A percentile compares a stretch with the other conserved stretches of the same genome.
Evolutionary conservation across 2,329 filamentous ascomycete species (phyloP).

Genomic region (Amauroascus niger): DNA sequence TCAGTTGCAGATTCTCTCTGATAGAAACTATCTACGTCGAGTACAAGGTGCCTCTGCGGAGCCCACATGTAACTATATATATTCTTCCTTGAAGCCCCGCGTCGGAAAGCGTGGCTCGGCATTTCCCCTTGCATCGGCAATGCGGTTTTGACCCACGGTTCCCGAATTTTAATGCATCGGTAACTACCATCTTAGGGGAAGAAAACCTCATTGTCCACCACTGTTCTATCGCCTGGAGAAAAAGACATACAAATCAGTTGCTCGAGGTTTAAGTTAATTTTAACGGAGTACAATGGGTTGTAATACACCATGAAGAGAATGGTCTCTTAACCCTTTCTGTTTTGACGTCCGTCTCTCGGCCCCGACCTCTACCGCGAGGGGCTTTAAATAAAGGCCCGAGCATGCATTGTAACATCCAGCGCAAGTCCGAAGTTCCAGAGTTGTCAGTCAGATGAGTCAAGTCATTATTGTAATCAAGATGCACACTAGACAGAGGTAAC

Average conservation of each 20-base stretch:
- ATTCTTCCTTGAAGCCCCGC: too few species aligned
- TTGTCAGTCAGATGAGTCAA: neutral
- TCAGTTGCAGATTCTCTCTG: too few species aligned
- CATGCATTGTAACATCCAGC: neutral
- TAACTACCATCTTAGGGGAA: neutral
- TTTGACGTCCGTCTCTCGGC: neutral
- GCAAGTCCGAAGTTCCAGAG: neutral
- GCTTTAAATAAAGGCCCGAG: neutral
- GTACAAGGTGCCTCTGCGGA: too few species aligned
- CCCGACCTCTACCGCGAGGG: neutral
- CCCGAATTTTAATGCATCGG: neutral
- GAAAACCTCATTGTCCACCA: too few species aligned
- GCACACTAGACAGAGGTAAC: too few species aligned
- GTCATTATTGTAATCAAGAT: too few species aligned
- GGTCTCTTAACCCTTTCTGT: neutral
- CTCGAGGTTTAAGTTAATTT: too few species aligned
- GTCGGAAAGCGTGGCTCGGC: neutral
- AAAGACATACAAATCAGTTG: too few species aligned
- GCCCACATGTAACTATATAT: too few species aligned
- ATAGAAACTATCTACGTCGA: neutral
- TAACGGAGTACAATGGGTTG: too few species aligned
- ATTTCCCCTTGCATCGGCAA: neutral
- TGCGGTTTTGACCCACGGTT: neutral
- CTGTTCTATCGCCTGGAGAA: too few species aligned
- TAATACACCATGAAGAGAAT: too few species aligned